Conservation (phyloP, 1,139 yeast species). For the Geotrichum restrictum region DNA sequence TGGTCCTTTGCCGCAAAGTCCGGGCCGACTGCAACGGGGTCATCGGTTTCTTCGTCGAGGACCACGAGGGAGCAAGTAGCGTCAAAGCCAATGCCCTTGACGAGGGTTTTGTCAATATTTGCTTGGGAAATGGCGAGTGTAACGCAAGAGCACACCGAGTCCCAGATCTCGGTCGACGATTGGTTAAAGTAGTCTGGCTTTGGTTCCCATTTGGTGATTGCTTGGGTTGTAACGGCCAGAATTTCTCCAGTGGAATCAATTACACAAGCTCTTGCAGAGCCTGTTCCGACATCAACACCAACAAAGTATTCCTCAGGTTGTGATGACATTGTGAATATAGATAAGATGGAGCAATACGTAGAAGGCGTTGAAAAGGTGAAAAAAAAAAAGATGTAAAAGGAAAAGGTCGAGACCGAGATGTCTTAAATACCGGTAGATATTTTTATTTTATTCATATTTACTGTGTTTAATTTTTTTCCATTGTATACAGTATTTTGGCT, state of each 20-base stretch:
- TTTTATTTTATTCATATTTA: too few species aligned
- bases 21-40: constrained; percentile 89
- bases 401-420: background rate
- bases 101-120: constrained; percentile 59
- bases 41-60: constrained; percentile 58
- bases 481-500: too few species aligned
- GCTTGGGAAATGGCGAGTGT: constrained; percentile 68
- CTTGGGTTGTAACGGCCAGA: constrained; percentile 74
- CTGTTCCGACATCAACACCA: constrained; percentile 97
- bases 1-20: constrained; percentile 68
- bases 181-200: constrained; percentile 58
- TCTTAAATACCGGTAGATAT: too few species aligned
- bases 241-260: constrained; percentile 82
- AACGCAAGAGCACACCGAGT: constrained; percentile 78
- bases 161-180: constrained; percentile 91
- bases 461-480: too few species aligned
- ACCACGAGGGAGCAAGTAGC: constrained; percentile 95
- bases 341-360: background rate
- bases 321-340: background rate
- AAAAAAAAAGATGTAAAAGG: background rate
- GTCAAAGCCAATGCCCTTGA: constrained; percentile 90
- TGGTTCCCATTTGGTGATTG: constrained; percentile 57
- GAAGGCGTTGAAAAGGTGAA: background rate
- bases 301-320: constrained; percentile 50
- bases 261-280: constrained; percentile 91